Percentiles rank a stretch among this genome's conserved stretches.
phyloP scores from a whole-genome alignment of 2,329 filamentous ascomycete genomes.

The Trichoderma sp. region DNA sequence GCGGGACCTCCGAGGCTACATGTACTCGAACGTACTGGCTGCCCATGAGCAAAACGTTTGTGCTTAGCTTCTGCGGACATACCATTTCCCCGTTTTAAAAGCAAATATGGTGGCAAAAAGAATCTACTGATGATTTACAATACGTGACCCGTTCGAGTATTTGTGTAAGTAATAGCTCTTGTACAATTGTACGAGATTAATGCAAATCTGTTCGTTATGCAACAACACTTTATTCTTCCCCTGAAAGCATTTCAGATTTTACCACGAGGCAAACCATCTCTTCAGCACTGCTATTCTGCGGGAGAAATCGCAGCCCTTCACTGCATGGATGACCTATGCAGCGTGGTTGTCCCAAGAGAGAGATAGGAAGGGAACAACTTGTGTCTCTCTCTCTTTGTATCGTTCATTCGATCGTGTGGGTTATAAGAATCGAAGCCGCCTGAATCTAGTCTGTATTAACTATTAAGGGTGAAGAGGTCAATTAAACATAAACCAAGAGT shows the following conservation, averaged over 20 bases:
- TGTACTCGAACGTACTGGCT: not conserved
- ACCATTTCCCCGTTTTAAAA: not conserved
- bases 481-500: not conserved
- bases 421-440: not conserved
- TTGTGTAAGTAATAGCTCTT: not conserved
- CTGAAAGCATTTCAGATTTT: not conserved
- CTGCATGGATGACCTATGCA: no score
- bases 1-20: not conserved
- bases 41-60: not conserved
- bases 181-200: not conserved
- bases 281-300: not conserved
- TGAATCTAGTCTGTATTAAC: not conserved
- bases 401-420: not conserved
- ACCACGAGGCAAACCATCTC: not conserved
- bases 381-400: not conserved
- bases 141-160: not conserved
- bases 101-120: not conserved
- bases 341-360: not conserved
- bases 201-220: not conserved
- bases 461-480: not conserved
- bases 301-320: not conserved
- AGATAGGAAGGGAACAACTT: not conserved
- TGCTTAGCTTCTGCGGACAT: rapidly evolving
- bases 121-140: not conserved
- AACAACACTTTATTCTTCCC: not conserved